phyloP scores from a whole-genome alignment of 805 yeast species.

The Diddensiella transvaalensis region DNA sequence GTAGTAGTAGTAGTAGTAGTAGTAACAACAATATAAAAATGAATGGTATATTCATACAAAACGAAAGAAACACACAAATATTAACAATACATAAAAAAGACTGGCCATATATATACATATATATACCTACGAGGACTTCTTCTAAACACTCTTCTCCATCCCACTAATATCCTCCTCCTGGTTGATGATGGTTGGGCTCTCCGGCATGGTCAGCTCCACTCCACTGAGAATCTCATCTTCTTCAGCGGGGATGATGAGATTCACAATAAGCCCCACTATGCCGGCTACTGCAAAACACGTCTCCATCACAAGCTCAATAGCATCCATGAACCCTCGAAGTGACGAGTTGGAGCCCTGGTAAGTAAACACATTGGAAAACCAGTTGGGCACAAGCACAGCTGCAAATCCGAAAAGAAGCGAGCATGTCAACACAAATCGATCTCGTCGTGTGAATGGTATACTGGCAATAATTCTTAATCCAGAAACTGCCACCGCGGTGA shows the following conservation, averaged over 20 bases:
- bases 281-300: constrained; percentile 73
- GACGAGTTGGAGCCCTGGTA: constrained; percentile 58
- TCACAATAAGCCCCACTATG: constrained; percentile 56
- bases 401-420: constrained; percentile 65
- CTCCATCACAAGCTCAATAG: constrained; percentile 65
- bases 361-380: constrained; percentile 64
- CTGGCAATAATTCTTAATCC: constrained; percentile 63
- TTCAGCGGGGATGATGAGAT: constrained; percentile 60
- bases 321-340: constrained; percentile 60
- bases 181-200: neutral
- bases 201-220: neutral
- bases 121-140: too few species aligned
- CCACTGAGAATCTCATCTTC: constrained; percentile 21
- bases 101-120: too few species aligned
- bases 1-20: too few species aligned
- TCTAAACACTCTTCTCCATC: neutral
- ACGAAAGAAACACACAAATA: too few species aligned
- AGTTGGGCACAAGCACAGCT: constrained; percentile 56
- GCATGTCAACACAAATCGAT: constrained; percentile 67
- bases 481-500: constrained; percentile 72
- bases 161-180: neutral
- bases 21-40: too few species aligned
- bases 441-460: constrained; percentile 59
- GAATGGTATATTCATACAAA: too few species aligned
- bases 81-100: too few species aligned